Percentiles rank a stretch among this genome's conserved stretches.
phyloP scores from a whole-genome alignment of 208 protist species.

The Leishmania amazonensis region DNA sequence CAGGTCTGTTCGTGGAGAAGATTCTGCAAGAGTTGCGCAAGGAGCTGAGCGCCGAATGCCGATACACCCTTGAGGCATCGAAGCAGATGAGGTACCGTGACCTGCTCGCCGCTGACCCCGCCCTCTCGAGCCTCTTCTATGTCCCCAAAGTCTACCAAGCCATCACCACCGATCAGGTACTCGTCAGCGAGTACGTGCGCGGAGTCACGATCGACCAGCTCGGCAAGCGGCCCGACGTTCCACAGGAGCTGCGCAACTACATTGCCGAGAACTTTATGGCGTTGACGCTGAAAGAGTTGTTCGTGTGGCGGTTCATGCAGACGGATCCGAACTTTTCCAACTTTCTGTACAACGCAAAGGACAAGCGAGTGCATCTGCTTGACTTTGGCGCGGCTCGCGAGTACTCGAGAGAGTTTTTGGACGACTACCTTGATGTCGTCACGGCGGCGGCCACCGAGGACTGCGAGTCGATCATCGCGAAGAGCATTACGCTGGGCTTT shows the following conservation, averaged over 20 bases:
- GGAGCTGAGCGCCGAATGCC: constrained; percentile 73
- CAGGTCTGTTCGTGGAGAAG: constrained; percentile 86
- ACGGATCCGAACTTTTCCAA: constrained; percentile 98
- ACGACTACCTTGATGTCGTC: constrained; percentile 94
- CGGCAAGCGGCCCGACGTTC: constrained; percentile 39
- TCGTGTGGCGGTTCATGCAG: constrained; percentile 97
- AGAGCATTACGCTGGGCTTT: constrained; percentile 94
- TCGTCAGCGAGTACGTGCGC: constrained; percentile 69
- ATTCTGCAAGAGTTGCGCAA: constrained; percentile 73
- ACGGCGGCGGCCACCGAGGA: constrained; percentile 79
- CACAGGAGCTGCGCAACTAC: constrained; percentile 77
- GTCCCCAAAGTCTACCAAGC: constrained; percentile 66
- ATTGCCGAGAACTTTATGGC: constrained; percentile 85
- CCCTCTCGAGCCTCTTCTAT: constrained; percentile 61
- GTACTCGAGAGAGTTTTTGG: constrained; percentile 85
- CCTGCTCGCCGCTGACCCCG: constrained; percentile 39
- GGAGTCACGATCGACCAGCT: constrained; percentile 72
- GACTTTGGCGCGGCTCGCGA: constrained; percentile 96
- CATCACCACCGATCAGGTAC: constrained; percentile 63
- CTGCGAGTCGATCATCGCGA: constrained; percentile 76
- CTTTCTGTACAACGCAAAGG: constrained; percentile 93
- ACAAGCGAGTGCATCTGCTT: constrained; percentile 65
- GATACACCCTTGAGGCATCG: constrained; percentile 65
- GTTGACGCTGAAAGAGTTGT: constrained; percentile 92
- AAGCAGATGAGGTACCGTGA: constrained; percentile 68